Evolutionary conservation across 345 rosid genomes (phyloP), one percentile per base, ranked within the genome.

Genomic region (Brassica carinata): DNA sequence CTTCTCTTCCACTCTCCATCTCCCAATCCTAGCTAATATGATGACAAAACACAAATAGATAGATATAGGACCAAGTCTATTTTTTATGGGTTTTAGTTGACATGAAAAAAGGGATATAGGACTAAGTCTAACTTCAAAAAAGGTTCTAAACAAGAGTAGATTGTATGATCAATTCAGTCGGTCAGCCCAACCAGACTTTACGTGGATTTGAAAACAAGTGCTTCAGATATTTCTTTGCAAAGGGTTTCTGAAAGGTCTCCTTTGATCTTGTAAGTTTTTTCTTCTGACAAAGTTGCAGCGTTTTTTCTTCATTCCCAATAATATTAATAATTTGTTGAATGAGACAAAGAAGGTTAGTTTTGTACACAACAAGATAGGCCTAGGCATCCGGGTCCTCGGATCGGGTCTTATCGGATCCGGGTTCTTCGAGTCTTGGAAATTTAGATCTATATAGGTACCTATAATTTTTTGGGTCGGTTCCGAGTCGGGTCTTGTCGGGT

Each of bases 161-260:
- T 53, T 71, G 10, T 5, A 29, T 53, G 15, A 43, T 5, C 67
- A 72, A 43, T 13, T 61, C 17, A 19, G 18, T 5, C 58, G 58
- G 58, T 53, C 58, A 53, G 58, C 62, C 55, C 38, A 13, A 13
- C 26, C 43, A 1, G 30, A 62, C 27, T 48, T 10, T 5, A 9
- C 48, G 11, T 58, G 18, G 5, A 6, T 9, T 67, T 58, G 2
- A 5, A 26, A 58, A 63, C 58, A 58, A 38, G n/a, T 77, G 48
- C 19, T 68, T 33, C 0, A 57, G 1, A 45, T 23, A 69, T 15
- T 36, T 33, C 2, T 51, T 71, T 63, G 58, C 38, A 19, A 23
- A 63, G 53, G 38, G 17, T 71, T 63, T 71, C 43, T 33, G 3
- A 77, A 64, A 69, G 15, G 15, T 77, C 64, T 69, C 33, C 51